Percentiles rank a stretch among this genome's conserved stretches.
Evolutionary conservation across 2,329 filamentous ascomycete species (phyloP).

Genomic region (Aotearoamyces nothofagi): DNA sequence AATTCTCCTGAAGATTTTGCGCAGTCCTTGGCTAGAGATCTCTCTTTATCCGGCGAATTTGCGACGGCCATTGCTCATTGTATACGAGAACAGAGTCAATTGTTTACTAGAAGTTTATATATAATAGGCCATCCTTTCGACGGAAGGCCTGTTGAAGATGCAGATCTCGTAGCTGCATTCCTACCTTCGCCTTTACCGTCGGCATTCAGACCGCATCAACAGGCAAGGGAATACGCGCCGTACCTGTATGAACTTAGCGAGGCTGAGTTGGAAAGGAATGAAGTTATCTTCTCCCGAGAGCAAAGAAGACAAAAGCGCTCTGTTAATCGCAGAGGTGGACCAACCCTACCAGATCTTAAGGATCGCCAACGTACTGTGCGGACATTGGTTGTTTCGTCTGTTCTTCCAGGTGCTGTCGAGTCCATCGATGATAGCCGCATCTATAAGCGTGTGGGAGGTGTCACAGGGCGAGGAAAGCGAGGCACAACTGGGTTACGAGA

Average conservation of each 20-base stretch:
- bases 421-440: constrained; percentile 73
- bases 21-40: constrained; percentile 70
- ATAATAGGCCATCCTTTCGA: constrained; percentile 91
- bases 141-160: constrained; percentile 80
- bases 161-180: constrained; percentile 75
- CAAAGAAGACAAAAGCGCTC: constrained; percentile 91
- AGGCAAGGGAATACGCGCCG: constrained; percentile 86
- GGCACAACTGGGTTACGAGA: constrained; percentile 38
- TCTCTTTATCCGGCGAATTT: constrained; percentile 88
- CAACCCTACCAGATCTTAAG: constrained; percentile 87
- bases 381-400: constrained; percentile 81
- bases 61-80: constrained; percentile 95
- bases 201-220: constrained; percentile 80
- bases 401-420: constrained; percentile 73
- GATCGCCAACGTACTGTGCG: constrained; percentile 87
- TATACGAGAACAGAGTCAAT: constrained; percentile 87
- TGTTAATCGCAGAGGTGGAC: constrained; percentile 83
- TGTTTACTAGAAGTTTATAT: constrained; percentile 88
- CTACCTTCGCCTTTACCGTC: constrained; percentile 68
- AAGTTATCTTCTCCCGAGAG: constrained; percentile 85
- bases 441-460: constrained; percentile 59
- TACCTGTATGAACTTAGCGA: constrained; percentile 92
- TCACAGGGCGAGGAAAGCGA: constrained; percentile 38
- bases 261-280: constrained; percentile 75
- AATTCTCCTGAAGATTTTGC: constrained; percentile 96